A percentile compares a stretch with the other conserved stretches of the same genome.
phyloP scores from a whole-genome alignment of 257 asterid genomes.

The Penstemon newberryi region DNA sequence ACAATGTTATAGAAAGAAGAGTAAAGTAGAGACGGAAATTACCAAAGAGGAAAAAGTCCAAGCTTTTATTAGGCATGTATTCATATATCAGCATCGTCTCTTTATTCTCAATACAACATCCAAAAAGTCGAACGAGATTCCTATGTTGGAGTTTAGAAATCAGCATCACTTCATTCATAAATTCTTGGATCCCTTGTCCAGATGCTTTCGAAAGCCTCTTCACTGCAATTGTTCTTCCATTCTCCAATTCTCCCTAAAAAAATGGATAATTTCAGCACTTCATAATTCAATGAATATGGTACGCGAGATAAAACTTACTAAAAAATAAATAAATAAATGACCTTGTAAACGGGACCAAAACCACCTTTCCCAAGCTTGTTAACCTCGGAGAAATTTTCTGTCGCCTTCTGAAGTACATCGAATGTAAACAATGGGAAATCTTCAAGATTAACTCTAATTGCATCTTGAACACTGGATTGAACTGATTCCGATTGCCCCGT shows the following conservation, averaged over 20 bases:
- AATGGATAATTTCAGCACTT: neutral
- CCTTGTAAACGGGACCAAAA: conserved; percentile 53
- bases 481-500: conserved; percentile 13
- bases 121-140: conserved; percentile 47
- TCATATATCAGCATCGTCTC: conserved; percentile 47
- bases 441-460: conserved; percentile 27
- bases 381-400: conserved; percentile 31
- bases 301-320: neutral
- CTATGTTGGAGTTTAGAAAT: conserved; percentile 44
- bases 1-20: no score
- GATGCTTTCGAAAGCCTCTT: conserved; percentile 42
- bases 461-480: conserved; percentile 26
- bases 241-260: conserved; percentile 36
- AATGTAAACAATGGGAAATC: conserved; percentile 34
- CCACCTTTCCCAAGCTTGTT: conserved; percentile 50
- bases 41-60: conserved; percentile 38
- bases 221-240: conserved; percentile 37
- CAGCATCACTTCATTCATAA: conserved; percentile 47
- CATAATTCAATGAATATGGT: neutral
- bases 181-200: conserved; percentile 41
- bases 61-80: conserved; percentile 45
- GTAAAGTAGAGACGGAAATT: neutral
- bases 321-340: neutral
- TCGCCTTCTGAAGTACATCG: conserved; percentile 37
- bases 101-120: conserved; percentile 42